Conservation (phyloP, 768 basidiomycete species). For the Trametes cinnabarina region DNA sequence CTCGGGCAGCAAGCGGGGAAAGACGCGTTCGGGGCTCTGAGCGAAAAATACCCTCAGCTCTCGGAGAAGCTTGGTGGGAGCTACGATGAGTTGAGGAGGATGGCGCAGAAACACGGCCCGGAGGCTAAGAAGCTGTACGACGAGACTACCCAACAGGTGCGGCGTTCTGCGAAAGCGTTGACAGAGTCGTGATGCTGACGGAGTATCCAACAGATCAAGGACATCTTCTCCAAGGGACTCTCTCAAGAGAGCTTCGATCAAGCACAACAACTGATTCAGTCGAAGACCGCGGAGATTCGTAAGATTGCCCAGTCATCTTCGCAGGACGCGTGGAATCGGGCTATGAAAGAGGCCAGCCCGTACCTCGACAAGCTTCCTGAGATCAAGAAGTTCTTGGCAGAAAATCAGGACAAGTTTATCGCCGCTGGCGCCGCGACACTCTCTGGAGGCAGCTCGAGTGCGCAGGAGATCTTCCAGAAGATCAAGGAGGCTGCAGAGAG, state of each 20-base stretch:
- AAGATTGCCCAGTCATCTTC: conserved; percentile 24
- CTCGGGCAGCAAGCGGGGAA: conserved; percentile 30
- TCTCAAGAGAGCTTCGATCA: conserved; percentile 26
- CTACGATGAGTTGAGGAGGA: conserved; percentile 29
- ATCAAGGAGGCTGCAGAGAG: conserved; percentile 27
- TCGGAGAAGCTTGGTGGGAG: conserved; percentile 31
- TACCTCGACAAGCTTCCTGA: conserved; percentile 32
- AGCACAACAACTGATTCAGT: conserved; percentile 26
- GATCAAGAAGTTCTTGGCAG: conserved; percentile 26
- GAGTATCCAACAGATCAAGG: conserved; percentile 19
- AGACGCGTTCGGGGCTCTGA: conserved; percentile 26
- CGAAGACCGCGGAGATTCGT: conserved; percentile 27
- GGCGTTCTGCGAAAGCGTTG: not conserved
- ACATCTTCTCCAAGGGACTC: conserved; percentile 30
- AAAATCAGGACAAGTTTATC: conserved; percentile 29
- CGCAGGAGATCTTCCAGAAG: conserved; percentile 27
- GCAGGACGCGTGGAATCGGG: conserved; percentile 28
- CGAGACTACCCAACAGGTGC: conserved; percentile 25
- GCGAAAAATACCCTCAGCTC: conserved; percentile 31
- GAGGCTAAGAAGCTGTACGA: conserved; percentile 33
- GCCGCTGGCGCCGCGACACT: conserved; percentile 17
- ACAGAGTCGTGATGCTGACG: not conserved
- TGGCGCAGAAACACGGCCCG: conserved; percentile 28
- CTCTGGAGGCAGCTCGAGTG: conserved; percentile 9
- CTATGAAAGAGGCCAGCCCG: conserved; percentile 24